Conservation (phyloP, 129 eudicot species). For the Artemisia annua region DNA sequence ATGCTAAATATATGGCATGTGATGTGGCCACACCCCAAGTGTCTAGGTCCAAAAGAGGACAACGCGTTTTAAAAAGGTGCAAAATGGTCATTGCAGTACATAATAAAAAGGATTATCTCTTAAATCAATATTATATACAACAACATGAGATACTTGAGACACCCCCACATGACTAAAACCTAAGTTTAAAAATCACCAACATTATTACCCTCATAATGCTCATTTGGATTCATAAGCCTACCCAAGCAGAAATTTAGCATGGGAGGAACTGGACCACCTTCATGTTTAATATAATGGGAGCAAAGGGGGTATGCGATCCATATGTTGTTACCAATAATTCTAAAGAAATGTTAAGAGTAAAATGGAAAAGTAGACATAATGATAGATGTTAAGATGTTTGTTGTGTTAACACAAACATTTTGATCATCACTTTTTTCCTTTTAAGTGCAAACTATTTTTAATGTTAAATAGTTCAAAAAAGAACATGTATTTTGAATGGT, state of each 20-base stretch:
- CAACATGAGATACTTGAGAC: slow-evolving; percentile 44
- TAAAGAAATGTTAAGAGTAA: neutral
- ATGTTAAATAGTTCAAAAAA: neutral
- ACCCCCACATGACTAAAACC: slow-evolving; percentile 46
- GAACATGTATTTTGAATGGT: neutral
- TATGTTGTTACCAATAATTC: slow-evolving; percentile 20
- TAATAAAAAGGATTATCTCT: slow-evolving; percentile 5
- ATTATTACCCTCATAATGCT: slow-evolving; percentile 36
- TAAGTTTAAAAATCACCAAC: slow-evolving; percentile 15
- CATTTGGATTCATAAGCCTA: slow-evolving; percentile 36
- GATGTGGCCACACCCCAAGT: slow-evolving; percentile 34
- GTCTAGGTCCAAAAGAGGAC: slow-evolving; percentile 13
- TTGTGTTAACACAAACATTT: slow-evolving; percentile 16
- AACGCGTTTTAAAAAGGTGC: slow-evolving; percentile 11
- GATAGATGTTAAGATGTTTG: slow-evolving; percentile 25
- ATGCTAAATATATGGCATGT: slow-evolving; percentile 37
- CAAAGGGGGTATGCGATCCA: slow-evolving; percentile 26
- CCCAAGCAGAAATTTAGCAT: slow-evolving; percentile 19
- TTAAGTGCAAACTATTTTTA: neutral
- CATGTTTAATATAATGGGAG: slow-evolving; percentile 25
- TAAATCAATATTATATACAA: slow-evolving; percentile 26
- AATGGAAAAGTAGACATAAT: slow-evolving; percentile 28
- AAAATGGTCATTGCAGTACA: slow-evolving; percentile 7
- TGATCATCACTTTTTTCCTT: slow-evolving; percentile 14
- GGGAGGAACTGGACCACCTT: slow-evolving; percentile 30